These are phyloP conservation scores for Pseudogymnoascus sp. DNA, from an alignment of 2,329 filamentous ascomycete species.

Conservation along the genomic window DNA sequence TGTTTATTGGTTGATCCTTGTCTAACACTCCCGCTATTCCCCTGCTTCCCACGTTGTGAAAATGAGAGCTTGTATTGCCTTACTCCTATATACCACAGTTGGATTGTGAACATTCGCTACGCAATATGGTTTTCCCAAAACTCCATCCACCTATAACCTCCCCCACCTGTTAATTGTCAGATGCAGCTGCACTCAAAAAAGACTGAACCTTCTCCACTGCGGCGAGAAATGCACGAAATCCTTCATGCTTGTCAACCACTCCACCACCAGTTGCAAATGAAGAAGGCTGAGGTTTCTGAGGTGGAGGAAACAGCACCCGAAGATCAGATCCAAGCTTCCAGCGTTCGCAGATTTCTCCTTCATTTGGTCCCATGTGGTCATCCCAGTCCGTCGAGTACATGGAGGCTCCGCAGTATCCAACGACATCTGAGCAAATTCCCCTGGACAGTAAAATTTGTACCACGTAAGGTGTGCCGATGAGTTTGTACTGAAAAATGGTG, in stretches of 20 bases:
- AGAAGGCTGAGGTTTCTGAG: neutral
- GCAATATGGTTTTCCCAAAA: neutral
- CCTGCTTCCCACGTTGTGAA: neutral
- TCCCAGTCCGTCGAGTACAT: slow-evolving; percentile 24
- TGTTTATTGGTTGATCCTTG: slow-evolving; percentile 9
- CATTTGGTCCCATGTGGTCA: slow-evolving; percentile 2
- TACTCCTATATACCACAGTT: slow-evolving; percentile 6
- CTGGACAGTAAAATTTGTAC: slow-evolving; percentile 26
- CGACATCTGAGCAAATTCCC: slow-evolving; percentile 17
- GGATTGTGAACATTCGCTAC: slow-evolving; percentile 8
- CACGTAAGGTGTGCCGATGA: slow-evolving; percentile 18
- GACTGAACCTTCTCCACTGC: slow-evolving; percentile 16
- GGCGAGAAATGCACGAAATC: slow-evolving; percentile 17
- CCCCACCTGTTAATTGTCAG: neutral
- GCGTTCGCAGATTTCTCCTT: slow-evolving; percentile 14
- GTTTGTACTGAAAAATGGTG: slow-evolving; percentile 21
- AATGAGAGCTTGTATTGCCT: neutral
- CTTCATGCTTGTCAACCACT: slow-evolving; percentile 9
- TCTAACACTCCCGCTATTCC: neutral
- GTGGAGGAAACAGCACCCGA: slow-evolving; percentile 20
- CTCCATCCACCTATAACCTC: neutral
- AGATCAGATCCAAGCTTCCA: slow-evolving; percentile 19
- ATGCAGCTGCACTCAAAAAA: neutral
- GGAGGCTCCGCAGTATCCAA: slow-evolving; percentile 18
- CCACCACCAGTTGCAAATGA: neutral